A percentile compares a stretch with the other conserved stretches of the same genome.
phyloP scores from a whole-genome alignment of 2,329 filamentous ascomycete genomes.

The Trichoderma pleuroti region DNA sequence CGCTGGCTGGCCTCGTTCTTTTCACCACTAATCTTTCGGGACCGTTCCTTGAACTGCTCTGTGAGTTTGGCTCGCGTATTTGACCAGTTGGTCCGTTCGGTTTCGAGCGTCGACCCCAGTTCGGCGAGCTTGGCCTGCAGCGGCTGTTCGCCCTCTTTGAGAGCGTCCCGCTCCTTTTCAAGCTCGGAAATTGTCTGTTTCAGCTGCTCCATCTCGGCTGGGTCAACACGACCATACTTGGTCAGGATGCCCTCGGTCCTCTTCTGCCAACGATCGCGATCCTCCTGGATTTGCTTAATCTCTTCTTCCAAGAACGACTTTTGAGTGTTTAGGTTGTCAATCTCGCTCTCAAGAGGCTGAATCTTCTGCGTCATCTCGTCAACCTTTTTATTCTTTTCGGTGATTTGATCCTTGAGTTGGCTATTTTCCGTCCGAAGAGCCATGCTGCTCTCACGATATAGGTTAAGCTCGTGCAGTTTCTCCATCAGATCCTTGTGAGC shows the following conservation, averaged over 20 bases:
- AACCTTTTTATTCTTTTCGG: slow-evolving; percentile 70
- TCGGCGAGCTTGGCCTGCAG: slow-evolving; percentile 54
- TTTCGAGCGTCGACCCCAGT: slow-evolving; percentile 49
- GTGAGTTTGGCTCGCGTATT: slow-evolving; percentile 51
- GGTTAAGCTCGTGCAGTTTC: slow-evolving; percentile 90
- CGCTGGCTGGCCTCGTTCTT: slow-evolving; percentile 51
- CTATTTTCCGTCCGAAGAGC: slow-evolving; percentile 84
- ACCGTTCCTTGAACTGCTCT: slow-evolving; percentile 61
- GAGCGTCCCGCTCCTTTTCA: slow-evolving; percentile 60
- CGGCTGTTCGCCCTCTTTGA: slow-evolving; percentile 48
- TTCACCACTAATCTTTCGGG: slow-evolving; percentile 51
- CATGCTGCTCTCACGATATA: slow-evolving; percentile 91
- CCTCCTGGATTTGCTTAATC: slow-evolving; percentile 81
- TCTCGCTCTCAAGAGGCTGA: slow-evolving; percentile 74
- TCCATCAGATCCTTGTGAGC: slow-evolving; percentile 89
- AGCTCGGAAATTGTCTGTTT: slow-evolving; percentile 71
- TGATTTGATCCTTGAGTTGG: slow-evolving; percentile 71
- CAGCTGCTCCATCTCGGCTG: slow-evolving; percentile 84
- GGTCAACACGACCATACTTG: slow-evolving; percentile 93
- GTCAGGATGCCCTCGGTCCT: slow-evolving; percentile 92
- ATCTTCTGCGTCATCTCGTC: slow-evolving; percentile 72
- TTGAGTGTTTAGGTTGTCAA: slow-evolving; percentile 79
- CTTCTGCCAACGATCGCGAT: slow-evolving; percentile 93
- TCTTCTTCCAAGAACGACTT: slow-evolving; percentile 81
- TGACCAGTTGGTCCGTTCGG: slow-evolving; percentile 53